phyloP scores from a whole-genome alignment of 495 filamentous ascomycete genomes.

The Tetracladium marchalianum region DNA sequence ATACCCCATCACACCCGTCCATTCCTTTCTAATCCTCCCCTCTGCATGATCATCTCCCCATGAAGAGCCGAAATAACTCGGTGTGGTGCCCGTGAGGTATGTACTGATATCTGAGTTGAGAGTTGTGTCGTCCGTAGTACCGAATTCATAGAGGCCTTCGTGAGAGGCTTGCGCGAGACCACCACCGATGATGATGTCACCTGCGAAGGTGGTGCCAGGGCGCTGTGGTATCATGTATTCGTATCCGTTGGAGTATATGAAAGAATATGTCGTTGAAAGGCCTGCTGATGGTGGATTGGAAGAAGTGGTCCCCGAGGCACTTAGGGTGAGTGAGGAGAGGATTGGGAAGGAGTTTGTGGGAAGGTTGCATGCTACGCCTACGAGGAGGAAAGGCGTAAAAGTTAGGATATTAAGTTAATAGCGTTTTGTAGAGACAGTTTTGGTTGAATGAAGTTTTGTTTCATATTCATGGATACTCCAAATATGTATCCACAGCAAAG shows the following conservation, averaged over 20 bases:
- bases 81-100: constrained; percentile 35
- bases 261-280: constrained; percentile 47
- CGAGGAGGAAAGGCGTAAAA: background rate
- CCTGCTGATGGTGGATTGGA: constrained; percentile 30
- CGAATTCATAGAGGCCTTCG: constrained; percentile 39
- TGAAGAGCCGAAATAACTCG: constrained; percentile 42
- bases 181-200: constrained; percentile 64
- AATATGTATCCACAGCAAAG: too few relatives aligned
- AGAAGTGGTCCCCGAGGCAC: constrained; percentile 27
- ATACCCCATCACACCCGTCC: constrained; percentile 56
- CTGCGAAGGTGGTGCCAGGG: constrained; percentile 27
- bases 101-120: constrained; percentile 42
- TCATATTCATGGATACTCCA: too few relatives aligned
- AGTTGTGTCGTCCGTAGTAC: constrained; percentile 47
- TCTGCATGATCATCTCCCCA: constrained; percentile 50
- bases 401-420: too few relatives aligned
- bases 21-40: constrained; percentile 46
- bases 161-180: constrained; percentile 40
- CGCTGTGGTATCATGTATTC: constrained; percentile 60
- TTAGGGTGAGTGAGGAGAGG: constrained; percentile 34
- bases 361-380: constrained; percentile 18
- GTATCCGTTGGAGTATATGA: constrained; percentile 48
- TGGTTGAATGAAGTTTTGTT: too few relatives aligned
- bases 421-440: too few relatives aligned
- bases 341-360: constrained; percentile 33